Conservation (phyloP, 805 yeast genomes). For the Spathaspora sp. region DNA sequence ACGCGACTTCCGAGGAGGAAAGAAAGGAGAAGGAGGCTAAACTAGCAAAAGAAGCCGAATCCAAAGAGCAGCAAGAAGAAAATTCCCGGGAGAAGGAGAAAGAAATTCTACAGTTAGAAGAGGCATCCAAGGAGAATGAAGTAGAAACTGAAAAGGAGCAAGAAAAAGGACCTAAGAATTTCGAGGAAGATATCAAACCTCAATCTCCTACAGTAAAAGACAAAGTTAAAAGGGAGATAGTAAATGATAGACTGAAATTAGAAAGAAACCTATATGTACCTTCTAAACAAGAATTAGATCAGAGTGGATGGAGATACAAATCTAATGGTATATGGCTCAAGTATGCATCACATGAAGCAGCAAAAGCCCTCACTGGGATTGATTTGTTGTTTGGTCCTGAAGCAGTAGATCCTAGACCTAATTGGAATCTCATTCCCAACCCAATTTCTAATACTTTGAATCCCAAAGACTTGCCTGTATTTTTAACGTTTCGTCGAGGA, state of each 20-base stretch:
- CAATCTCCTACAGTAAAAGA: neutral
- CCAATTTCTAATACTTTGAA: slow-evolving; percentile 19
- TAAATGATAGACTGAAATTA: slow-evolving; percentile 3
- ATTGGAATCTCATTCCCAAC: slow-evolving; percentile 49
- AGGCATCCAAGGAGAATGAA: slow-evolving; percentile 1
- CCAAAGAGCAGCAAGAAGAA: slow-evolving; percentile 6
- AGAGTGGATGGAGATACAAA: slow-evolving; percentile 45
- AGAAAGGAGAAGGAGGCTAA: slow-evolving; percentile 3
- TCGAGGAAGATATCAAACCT: neutral
- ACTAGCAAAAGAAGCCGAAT: slow-evolving; percentile 3
- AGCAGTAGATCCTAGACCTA: slow-evolving; percentile 72
- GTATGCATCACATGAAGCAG: slow-evolving; percentile 37
- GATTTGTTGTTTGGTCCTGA: slow-evolving; percentile 72
- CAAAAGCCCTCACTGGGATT: slow-evolving; percentile 48
- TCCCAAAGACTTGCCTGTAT: slow-evolving; percentile 19
- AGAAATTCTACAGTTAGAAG: slow-evolving; percentile 1
- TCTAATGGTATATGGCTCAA: slow-evolving; percentile 59
- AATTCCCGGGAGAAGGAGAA: neutral
- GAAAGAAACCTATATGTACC: slow-evolving; percentile 22
- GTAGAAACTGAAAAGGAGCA: neutral
- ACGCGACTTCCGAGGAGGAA: slow-evolving; percentile 1
- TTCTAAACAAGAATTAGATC: slow-evolving; percentile 30
- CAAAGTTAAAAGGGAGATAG: slow-evolving; percentile 1
- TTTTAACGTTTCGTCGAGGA: slow-evolving; percentile 34
- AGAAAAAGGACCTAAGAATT: neutral